Evolutionary conservation across 2,329 filamentous ascomycete species (phyloP).

Genomic region (Teratosphaeriaceae sp.): DNA sequence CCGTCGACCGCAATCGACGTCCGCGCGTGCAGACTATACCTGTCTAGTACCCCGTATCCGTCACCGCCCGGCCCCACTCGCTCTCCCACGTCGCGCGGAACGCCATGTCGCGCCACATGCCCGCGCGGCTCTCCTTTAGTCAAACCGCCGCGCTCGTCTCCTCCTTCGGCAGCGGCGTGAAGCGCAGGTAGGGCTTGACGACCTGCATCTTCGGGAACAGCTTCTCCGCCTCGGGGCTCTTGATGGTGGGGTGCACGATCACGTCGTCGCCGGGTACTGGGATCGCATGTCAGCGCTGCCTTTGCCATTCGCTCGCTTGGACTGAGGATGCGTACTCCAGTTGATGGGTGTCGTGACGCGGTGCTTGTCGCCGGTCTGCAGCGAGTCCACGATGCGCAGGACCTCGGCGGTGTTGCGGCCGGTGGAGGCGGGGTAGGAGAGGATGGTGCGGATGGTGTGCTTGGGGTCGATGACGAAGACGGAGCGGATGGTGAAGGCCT

Average conservation of each 20-base stretch:
- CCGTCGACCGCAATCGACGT: too few species aligned
- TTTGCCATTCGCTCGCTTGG: background rate
- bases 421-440: constrained; percentile 57
- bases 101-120: constrained; percentile 7
- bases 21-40: background rate
- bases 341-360: constrained; percentile 56
- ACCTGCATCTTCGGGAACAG: constrained; percentile 54
- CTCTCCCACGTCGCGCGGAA: constrained; percentile 14
- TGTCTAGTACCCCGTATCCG: constrained; percentile 8
- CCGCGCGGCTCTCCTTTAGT: constrained; percentile 10
- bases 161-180: constrained; percentile 53
- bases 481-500: constrained; percentile 58
- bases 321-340: constrained; percentile 40
- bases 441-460: constrained; percentile 57
- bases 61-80: constrained; percentile 13
- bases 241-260: constrained; percentile 54
- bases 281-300: too few species aligned
- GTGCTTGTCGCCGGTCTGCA: constrained; percentile 54
- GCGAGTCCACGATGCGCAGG: constrained; percentile 45
- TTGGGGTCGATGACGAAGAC: constrained; percentile 61
- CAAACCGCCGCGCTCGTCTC: constrained; percentile 45
- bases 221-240: constrained; percentile 52
- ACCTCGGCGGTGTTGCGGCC: constrained; percentile 51
- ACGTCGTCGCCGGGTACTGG: constrained; percentile 44
- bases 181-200: constrained; percentile 57